Percentiles rank a stretch among this genome's conserved stretches.
Conservation (phyloP, 345 rosid genomes). For the Aegle marmelos region DNA sequence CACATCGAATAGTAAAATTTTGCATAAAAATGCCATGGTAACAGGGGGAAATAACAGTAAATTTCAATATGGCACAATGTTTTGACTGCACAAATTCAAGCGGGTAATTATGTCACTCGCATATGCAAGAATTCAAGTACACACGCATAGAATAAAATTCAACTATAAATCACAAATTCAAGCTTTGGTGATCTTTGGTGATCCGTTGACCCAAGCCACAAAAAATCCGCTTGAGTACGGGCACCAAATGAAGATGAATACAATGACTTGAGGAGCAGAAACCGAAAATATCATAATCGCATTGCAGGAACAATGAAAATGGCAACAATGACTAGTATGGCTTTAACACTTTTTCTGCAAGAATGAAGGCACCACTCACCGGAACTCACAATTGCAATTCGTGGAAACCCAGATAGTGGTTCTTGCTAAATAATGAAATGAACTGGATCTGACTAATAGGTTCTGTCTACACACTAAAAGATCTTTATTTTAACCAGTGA, state of each 20-base stretch:
- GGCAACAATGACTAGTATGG: neutral
- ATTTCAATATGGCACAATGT: neutral
- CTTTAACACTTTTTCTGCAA: neutral
- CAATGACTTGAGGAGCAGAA: neutral
- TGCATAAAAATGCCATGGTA: neutral
- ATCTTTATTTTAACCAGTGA: neutral
- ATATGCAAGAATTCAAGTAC: neutral
- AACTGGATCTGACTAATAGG: slow-evolving; percentile 12
- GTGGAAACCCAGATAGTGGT: slow-evolving; percentile 1
- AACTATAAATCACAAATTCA: neutral
- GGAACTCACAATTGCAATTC: slow-evolving; percentile 7
- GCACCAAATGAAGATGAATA: neutral
- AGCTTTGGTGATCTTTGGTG: neutral
- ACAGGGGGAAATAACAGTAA: neutral
- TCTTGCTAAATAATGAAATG: neutral
- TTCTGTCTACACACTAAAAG: neutral
- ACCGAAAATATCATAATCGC: neutral
- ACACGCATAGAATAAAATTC: neutral
- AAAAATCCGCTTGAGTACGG: neutral
- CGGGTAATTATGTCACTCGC: neutral
- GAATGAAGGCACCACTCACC: slow-evolving; percentile 19
- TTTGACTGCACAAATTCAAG: slow-evolving; percentile 7
- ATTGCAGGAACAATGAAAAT: neutral
- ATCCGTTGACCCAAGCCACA: neutral
- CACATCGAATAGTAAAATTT: slow-evolving; percentile 8